Evolutionary conservation across 2,329 filamentous ascomycete genomes (phyloP).

Genomic region (Zasmidium citrigriseum): DNA sequence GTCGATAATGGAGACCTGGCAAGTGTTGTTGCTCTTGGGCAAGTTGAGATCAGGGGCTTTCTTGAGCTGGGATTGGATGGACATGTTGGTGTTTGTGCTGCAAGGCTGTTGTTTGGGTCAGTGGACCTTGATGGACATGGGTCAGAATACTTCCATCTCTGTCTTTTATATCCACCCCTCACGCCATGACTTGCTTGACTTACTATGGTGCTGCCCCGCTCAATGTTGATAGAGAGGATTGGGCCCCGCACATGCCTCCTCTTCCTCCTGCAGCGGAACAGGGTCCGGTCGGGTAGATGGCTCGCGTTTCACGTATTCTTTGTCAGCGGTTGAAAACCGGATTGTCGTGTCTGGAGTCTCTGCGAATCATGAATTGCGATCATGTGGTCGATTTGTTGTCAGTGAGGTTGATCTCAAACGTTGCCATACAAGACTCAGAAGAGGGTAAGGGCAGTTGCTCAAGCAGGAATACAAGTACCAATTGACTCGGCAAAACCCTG

Average conservation of each 20-base stretch:
- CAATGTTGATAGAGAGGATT: not conserved
- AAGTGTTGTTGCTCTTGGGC: slow-evolving; percentile 15
- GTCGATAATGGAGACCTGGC: slow-evolving; percentile 22
- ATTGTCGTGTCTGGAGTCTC: too few species aligned
- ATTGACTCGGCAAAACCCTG: too few species aligned
- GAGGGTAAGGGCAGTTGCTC: too few species aligned
- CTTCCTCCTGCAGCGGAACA: not conserved
- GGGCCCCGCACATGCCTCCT: not conserved
- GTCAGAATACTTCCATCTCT: not conserved
- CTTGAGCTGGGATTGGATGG: slow-evolving; percentile 11
- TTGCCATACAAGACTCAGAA: too few species aligned
- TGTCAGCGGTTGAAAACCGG: too few species aligned
- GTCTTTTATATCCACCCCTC: not conserved
- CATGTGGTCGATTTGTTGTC: too few species aligned
- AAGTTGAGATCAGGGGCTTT: slow-evolving; percentile 17
- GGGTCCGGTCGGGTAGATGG: not conserved
- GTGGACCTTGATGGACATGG: slow-evolving; percentile 11
- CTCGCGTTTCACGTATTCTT: too few species aligned
- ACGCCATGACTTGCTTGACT: not conserved
- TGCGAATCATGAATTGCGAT: too few species aligned
- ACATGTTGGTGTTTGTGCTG: slow-evolving; percentile 12
- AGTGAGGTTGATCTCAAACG: too few species aligned
- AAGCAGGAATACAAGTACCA: too few species aligned
- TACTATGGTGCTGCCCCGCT: not conserved
- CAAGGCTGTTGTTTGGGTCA: not conserved